phyloP scores from a whole-genome alignment of 306 rosid genomes.

The Citrullus mucosospermus region DNA sequence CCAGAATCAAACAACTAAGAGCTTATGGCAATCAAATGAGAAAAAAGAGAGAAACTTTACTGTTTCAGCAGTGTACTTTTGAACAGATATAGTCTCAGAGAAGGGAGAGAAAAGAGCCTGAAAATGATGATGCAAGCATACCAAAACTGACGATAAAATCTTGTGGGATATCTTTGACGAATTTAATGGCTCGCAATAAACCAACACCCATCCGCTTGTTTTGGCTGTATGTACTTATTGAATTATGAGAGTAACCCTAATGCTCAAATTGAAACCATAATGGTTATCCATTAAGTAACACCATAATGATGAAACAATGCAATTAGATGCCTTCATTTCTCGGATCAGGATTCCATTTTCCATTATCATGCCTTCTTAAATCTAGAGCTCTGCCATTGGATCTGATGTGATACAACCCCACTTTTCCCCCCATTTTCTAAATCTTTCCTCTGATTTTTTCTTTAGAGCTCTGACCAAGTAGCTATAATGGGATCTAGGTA shows the following conservation, averaged over 20 bases:
- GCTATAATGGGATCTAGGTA: neutral
- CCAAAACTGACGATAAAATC: slow-evolving; percentile 21
- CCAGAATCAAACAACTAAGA: slow-evolving; percentile 27
- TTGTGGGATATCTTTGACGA: slow-evolving; percentile 19
- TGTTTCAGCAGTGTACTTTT: slow-evolving; percentile 31
- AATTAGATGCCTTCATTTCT: neutral
- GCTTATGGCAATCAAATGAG: slow-evolving; percentile 24
- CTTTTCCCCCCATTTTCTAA: neutral
- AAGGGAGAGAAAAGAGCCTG: neutral
- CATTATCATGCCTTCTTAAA: neutral
- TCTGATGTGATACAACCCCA: slow-evolving; percentile 5
- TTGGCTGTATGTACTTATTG: slow-evolving; percentile 3
- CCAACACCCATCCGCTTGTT: neutral
- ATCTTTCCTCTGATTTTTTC: neutral
- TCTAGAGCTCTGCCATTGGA: neutral
- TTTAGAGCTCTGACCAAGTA: slow-evolving; percentile 3
- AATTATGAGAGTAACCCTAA: neutral
- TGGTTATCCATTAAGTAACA: neutral
- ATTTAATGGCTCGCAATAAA: slow-evolving; percentile 10
- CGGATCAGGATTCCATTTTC: neutral
- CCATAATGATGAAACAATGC: neutral
- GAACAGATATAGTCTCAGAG: slow-evolving; percentile 2
- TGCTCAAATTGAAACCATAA: neutral
- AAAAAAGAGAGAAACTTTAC: slow-evolving; percentile 18
- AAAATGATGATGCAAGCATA: slow-evolving; percentile 42